phyloP scores from a whole-genome alignment of 306 rosid genomes.

The Cucurbita argyrosperma region DNA sequence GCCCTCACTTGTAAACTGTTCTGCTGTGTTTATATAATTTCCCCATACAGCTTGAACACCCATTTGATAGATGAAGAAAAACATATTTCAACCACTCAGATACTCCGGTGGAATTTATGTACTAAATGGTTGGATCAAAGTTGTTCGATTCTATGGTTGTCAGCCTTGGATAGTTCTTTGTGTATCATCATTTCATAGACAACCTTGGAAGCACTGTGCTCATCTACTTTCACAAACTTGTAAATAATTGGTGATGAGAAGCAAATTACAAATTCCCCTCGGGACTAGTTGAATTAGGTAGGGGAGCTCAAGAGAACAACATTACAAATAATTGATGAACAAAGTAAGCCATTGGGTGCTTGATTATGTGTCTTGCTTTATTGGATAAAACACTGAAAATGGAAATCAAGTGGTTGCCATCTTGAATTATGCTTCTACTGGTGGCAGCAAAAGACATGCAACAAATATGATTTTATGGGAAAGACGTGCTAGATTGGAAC shows the following conservation, averaged over 20 bases:
- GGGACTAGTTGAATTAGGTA: too few relatives aligned
- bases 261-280: too few relatives aligned
- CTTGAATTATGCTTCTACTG: background rate
- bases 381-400: background rate
- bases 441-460: background rate
- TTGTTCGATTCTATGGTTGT: background rate
- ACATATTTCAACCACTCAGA: background rate
- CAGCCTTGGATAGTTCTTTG: constrained; percentile 1
- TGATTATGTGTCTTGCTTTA: background rate
- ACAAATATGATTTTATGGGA: background rate
- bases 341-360: background rate
- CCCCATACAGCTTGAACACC: background rate
- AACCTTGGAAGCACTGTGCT: background rate
- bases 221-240: background rate
- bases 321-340: background rate
- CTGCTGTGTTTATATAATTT: background rate
- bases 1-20: too few relatives aligned
- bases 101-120: background rate
- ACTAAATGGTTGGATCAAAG: background rate
- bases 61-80: background rate
- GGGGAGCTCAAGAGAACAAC: background rate
- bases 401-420: background rate
- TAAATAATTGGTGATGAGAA: background rate
- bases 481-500: background rate
- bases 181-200: background rate